These are phyloP conservation scores for Neoconidiobolus thromboides DNA, from an alignment of 371 early-diverging fungal genomes.

Conservation along the genomic window DNA sequence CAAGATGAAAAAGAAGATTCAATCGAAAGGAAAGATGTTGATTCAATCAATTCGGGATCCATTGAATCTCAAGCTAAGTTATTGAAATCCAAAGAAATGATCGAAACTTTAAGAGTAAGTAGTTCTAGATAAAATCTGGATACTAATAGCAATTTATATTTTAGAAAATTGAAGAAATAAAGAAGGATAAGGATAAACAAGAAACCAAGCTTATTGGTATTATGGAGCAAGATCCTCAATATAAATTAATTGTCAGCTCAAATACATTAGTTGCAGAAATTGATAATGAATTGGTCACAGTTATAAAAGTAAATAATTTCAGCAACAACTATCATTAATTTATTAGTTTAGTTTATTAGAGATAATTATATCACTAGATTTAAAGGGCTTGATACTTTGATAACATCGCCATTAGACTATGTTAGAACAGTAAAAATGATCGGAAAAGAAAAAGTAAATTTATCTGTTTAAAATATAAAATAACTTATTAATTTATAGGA, in stretches of 20 bases:
- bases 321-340: background rate
- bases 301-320: conserved; percentile 47
- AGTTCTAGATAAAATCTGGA: too few relatives aligned
- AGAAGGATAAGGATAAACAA: too few relatives aligned
- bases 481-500: background rate
- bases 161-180: too few relatives aligned
- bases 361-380: conserved; percentile 79
- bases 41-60: too few relatives aligned
- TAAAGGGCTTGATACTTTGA: conserved; percentile 77
- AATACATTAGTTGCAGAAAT: conserved; percentile 72
- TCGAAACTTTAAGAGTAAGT: too few relatives aligned
- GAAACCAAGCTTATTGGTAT: too few relatives aligned
- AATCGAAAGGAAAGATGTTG: too few relatives aligned
- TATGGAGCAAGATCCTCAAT: conserved; percentile 17
- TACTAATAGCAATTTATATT: too few relatives aligned
- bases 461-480: conserved; percentile 47
- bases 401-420: conserved; percentile 75
- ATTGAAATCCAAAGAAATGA: too few relatives aligned
- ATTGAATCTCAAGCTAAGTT: too few relatives aligned
- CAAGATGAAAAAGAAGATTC: too few relatives aligned
- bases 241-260: conserved; percentile 66
- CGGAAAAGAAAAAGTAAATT: conserved; percentile 19
- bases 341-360: conserved; percentile 43
- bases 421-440: conserved; percentile 58
- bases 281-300: conserved; percentile 65